phyloP scores from a whole-genome alignment of 768 basidiomycete genomes.

The Leccinum uliginosum region DNA sequence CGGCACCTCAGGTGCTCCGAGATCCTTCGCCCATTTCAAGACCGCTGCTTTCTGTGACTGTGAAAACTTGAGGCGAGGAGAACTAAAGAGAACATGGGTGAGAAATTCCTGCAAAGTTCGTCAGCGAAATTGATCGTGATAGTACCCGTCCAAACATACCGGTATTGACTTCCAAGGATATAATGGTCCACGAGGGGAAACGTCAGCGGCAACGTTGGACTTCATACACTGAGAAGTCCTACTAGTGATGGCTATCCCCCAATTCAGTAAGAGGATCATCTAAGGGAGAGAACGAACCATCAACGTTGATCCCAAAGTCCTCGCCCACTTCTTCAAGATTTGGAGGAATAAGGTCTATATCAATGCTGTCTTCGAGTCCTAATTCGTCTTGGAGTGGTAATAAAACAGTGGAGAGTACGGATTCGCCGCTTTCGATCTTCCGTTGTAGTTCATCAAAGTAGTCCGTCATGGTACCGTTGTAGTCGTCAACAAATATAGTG shows the following conservation, averaged over 20 bases:
- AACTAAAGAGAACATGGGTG: conserved; percentile 31
- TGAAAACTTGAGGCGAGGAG: conserved; percentile 29
- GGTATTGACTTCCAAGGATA: conserved; percentile 7
- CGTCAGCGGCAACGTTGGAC: not conserved
- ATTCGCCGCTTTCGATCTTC: not conserved
- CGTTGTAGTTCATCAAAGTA: conserved; percentile 11
- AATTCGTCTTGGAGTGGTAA: conserved; percentile 9
- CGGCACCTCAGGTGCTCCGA: conserved; percentile 28
- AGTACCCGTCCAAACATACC: not conserved
- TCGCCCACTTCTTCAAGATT: not conserved
- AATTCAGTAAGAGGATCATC: not conserved
- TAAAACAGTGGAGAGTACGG: not conserved
- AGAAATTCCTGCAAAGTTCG: conserved; percentile 25
- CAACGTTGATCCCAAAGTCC: conserved; percentile 1
- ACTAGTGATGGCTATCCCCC: not conserved
- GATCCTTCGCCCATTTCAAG: conserved; percentile 24
- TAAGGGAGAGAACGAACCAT: not conserved
- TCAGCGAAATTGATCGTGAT: not conserved
- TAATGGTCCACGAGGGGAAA: not conserved
- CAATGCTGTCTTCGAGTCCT: not conserved
- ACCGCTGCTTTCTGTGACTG: conserved; percentile 26
- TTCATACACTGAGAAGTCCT: not conserved
- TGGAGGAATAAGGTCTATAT: not conserved
- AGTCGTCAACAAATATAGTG: not conserved
- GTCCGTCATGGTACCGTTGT: conserved; percentile 3